Conservation (phyloP, 75 land plant genomes). For the Picea glauca region DNA sequence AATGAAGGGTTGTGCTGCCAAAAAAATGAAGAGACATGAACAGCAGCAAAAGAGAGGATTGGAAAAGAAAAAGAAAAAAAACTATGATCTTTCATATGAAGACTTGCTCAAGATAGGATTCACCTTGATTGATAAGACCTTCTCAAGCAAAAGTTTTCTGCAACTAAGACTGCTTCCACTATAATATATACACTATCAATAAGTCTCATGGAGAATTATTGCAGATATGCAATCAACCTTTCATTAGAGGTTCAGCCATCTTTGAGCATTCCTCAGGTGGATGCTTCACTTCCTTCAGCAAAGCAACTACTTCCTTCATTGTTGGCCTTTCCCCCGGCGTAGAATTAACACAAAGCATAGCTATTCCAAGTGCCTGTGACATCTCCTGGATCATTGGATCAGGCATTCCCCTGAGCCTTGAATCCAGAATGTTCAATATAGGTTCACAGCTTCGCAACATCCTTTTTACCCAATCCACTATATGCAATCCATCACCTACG, state of each 20-base stretch:
- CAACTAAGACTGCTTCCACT: background rate
- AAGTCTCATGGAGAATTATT: background rate
- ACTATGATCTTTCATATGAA: background rate
- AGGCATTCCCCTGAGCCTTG: slow-evolving; percentile 74
- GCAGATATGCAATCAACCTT: background rate
- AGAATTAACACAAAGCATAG: slow-evolving; percentile 81
- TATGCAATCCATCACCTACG: slow-evolving; percentile 62
- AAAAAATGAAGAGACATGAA: background rate
- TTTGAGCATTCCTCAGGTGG: slow-evolving; percentile 58
- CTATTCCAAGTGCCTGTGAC: slow-evolving; percentile 85
- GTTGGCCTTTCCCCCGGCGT: slow-evolving; percentile 78
- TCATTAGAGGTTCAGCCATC: background rate
- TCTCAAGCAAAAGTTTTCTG: background rate
- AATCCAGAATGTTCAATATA: slow-evolving; percentile 48
- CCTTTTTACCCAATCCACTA: slow-evolving; percentile 89
- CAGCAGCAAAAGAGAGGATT: background rate
- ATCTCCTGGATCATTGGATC: slow-evolving; percentile 90
- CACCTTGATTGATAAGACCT: background rate
- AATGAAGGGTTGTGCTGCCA: background rate
- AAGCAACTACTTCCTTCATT: slow-evolving; percentile 96
- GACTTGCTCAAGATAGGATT: background rate
- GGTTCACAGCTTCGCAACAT: slow-evolving; percentile 68
- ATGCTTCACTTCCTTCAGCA: slow-evolving; percentile 83
- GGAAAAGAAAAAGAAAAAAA: background rate
- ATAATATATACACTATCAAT: slow-evolving; percentile 2